Conservation (phyloP, 108 stramenopile species). For the Cyclotella atomus region DNA sequence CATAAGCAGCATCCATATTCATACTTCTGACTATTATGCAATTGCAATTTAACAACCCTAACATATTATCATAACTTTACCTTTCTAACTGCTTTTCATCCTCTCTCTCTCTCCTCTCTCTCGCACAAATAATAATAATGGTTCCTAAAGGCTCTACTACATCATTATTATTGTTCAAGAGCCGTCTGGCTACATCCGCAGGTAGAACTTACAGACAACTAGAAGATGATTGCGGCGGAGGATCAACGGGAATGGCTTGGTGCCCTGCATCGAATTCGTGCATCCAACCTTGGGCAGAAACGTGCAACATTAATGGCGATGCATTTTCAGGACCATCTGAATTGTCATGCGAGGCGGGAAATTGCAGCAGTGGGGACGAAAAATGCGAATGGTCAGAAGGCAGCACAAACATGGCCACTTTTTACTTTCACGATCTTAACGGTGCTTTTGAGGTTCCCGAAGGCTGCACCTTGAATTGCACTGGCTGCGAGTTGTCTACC, state of each 20-base stretch:
- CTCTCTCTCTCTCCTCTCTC: too few species aligned
- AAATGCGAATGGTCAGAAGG: background rate
- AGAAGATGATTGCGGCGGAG: background rate
- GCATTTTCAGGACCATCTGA: background rate
- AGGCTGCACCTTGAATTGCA: background rate
- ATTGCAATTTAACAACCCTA: too few species aligned
- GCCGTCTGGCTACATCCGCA: too few species aligned
- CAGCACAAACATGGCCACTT: background rate
- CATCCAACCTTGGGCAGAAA: conserved; percentile 1
- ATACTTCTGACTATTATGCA: too few species aligned
- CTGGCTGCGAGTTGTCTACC: background rate
- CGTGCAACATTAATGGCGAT: background rate
- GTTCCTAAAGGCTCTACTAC: too few species aligned
- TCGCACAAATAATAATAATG: too few species aligned
- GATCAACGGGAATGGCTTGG: background rate
- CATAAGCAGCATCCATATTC: too few species aligned
- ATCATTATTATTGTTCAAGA: too few species aligned
- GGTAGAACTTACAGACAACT: too few species aligned
- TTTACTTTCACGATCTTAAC: background rate
- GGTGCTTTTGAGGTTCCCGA: conserved; percentile 6
- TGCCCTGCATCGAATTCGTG: background rate
- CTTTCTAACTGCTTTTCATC: too few species aligned
- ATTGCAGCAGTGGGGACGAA: conserved; percentile 2
- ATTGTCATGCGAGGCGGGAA: background rate
- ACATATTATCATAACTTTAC: too few species aligned